Percentiles rank a stretch among this genome's conserved stretches.
These are phyloP conservation scores for Pseudozyma thailandica DNA, from an alignment of 1,284 basidiomycete species.

Conservation along the genomic window DNA sequence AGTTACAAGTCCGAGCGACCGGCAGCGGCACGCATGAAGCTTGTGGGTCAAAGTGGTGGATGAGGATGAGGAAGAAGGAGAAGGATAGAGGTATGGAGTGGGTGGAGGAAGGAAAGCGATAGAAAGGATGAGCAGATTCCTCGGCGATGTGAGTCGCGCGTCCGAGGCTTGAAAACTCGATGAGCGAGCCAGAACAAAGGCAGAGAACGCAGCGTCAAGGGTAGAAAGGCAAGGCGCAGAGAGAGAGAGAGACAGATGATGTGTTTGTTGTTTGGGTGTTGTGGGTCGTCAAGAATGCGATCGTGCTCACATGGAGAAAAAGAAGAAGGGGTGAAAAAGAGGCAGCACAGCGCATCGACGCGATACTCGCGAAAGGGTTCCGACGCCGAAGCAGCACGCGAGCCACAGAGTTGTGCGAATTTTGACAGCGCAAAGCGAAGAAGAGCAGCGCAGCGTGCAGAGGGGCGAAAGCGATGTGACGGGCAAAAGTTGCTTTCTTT, in stretches of 20 bases:
- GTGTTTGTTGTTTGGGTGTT: slow-evolving; percentile 6
- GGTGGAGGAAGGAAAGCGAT: neutral
- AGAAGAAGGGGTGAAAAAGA: neutral
- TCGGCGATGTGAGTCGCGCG: slow-evolving; percentile 19
- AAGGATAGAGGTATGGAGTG: neutral
- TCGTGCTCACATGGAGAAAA: too few species aligned
- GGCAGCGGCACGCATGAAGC: slow-evolving; percentile 46
- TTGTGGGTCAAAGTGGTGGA: slow-evolving; percentile 3
- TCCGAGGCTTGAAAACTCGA: slow-evolving; percentile 6
- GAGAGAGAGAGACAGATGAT: neutral
- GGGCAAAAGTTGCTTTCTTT: neutral
- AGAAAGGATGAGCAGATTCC: slow-evolving; percentile 12
- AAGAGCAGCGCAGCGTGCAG: neutral
- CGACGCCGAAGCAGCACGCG: slow-evolving; percentile 16
- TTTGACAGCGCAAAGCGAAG: neutral
- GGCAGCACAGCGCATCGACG: slow-evolving; percentile 5
- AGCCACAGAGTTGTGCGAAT: neutral
- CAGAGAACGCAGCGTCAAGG: too few species aligned
- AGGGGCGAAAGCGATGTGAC: too few species aligned
- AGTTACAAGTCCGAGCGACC: slow-evolving; percentile 32
- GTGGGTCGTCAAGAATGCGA: neutral
- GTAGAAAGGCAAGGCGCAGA: neutral
- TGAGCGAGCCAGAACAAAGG: neutral
- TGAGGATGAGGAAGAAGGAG: neutral
- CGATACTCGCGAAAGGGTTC: neutral